Conservation (phyloP, 441 rosid genomes). For the Adansonia gregorii region DNA sequence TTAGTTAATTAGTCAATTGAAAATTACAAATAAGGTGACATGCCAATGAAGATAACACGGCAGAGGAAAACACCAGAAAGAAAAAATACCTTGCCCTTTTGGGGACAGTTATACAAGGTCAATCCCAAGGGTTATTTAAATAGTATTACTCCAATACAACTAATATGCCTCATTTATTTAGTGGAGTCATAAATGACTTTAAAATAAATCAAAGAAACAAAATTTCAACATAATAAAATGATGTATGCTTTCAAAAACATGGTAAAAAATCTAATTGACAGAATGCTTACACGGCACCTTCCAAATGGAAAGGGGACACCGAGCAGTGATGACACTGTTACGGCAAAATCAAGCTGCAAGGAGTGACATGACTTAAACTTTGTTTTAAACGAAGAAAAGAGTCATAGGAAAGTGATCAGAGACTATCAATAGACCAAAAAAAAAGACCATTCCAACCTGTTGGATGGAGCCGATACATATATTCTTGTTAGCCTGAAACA, state of each 20-base stretch:
- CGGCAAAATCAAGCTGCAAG: constrained; percentile 93
- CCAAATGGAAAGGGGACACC: constrained; percentile 96
- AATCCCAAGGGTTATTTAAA: background rate
- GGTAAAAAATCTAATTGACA: constrained; percentile 30
- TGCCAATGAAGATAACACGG: constrained; percentile 9
- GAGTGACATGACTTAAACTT: constrained; percentile 29
- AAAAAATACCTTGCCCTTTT: background rate
- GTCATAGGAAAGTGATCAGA: constrained; percentile 28
- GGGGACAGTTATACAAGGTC: background rate
- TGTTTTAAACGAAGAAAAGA: constrained; percentile 18
- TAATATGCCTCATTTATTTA: background rate
- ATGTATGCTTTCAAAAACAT: constrained; percentile 14
- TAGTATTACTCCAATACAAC: background rate
- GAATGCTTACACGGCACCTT: constrained; percentile 92
- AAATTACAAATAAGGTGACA: background rate
- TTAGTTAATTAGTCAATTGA: constrained; percentile 10
- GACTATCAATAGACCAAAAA: constrained; percentile 13
- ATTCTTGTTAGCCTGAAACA: constrained; percentile 63
- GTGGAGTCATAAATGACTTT: background rate
- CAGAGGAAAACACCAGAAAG: background rate
- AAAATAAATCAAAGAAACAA: constrained; percentile 3
- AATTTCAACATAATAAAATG: background rate
- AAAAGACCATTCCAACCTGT: constrained; percentile 59
- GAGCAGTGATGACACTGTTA: constrained; percentile 81
- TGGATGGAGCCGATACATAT: constrained; percentile 69